Evolutionary conservation across 768 basidiomycete species (phyloP), one percentile per base, ranked within the genome.

Genomic region (Xerocomus brunneocitrinus): DNA sequence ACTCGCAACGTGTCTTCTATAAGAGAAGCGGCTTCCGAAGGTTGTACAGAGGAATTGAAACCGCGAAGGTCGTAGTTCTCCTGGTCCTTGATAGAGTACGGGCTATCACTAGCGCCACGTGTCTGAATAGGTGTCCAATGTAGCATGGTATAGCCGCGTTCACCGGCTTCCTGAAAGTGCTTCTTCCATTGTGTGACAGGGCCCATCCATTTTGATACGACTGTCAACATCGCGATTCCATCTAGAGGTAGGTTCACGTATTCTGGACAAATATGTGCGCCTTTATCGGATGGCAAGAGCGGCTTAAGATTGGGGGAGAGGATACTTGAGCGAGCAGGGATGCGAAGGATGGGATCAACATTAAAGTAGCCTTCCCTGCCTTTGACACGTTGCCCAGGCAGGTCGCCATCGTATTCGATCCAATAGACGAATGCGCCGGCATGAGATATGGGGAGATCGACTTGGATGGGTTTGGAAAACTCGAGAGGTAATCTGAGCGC

Each of bases 201-300:
- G 2, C 95, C 95, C 91, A 98, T 97, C 97, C 97, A 99, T 69
- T 99, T 99, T 2, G 94, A 95, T 42, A 99, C 85, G 36, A 95
- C 78, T 5, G 91, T 94, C 51, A 98, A 75, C 63, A 98, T 86
- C 32, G 88, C 82, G 8, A 99, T 78, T 14, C 90, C 93, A 66
- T 97, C 89, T 40, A 98, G 78, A 2, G 93, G 88, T 16, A 98
- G 74, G 60, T 89, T 78, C 57, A 89, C 75, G 45, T 73, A 68
- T 47, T 82, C 73, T 8, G 79, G 67, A 43, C 74, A 63, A 53
- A 90, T 66, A 2, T 67, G 67, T 6, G 76, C 79, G 7, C 85
- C 88, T 14, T 78, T 77, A 19, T 78, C 69, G 8, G 71, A 65
- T 19, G 81, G 74, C 7, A 81, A 71, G 7, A 90, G 75, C 32